Evolutionary conservation across 345 rosid genomes (phyloP).

Genomic region (Raphanus raphanistrum): DNA sequence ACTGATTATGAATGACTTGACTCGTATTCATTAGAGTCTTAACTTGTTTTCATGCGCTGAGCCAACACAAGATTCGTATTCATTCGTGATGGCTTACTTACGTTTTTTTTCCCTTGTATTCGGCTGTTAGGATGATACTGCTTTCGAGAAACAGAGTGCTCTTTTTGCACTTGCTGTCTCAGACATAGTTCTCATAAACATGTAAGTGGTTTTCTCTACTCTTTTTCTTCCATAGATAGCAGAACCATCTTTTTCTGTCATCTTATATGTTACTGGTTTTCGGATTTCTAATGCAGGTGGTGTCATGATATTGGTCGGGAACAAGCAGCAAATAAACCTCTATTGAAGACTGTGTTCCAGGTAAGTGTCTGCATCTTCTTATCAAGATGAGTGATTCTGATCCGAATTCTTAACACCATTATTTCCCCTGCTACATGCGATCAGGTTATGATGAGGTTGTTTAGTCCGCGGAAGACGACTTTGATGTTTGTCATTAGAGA

Average conservation of each 20-base stretch:
- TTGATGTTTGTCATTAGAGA: slow-evolving; percentile 98
- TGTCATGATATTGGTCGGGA: slow-evolving; percentile 99
- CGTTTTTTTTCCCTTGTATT: background rate
- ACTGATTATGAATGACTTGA: slow-evolving; percentile 5
- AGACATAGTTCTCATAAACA: slow-evolving; percentile 95
- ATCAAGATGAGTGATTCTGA: slow-evolving; percentile 23
- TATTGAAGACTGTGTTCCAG: slow-evolving; percentile 97
- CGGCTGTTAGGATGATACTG: slow-evolving; percentile 81
- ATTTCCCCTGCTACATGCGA: slow-evolving; percentile 28
- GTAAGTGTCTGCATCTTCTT: slow-evolving; percentile 41
- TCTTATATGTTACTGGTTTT: slow-evolving; percentile 15
- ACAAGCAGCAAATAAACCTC: slow-evolving; percentile 99
- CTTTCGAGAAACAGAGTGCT: slow-evolving; percentile 99
- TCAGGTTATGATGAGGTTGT: slow-evolving; percentile 99
- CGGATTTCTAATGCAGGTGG: slow-evolving; percentile 68
- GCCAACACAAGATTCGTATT: no score
- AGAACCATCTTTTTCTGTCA: background rate
- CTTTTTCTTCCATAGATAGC: slow-evolving; percentile 5
- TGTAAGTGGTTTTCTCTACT: slow-evolving; percentile 53
- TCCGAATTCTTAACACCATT: slow-evolving; percentile 3
- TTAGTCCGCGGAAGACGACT: slow-evolving; percentile 99
- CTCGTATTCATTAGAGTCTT: slow-evolving; percentile 10
- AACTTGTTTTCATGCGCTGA: background rate
- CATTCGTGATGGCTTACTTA: no score
- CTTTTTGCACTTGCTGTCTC: slow-evolving; percentile 99